Conservation (phyloP, 208 protist species). For the Angomonas deanei region DNA sequence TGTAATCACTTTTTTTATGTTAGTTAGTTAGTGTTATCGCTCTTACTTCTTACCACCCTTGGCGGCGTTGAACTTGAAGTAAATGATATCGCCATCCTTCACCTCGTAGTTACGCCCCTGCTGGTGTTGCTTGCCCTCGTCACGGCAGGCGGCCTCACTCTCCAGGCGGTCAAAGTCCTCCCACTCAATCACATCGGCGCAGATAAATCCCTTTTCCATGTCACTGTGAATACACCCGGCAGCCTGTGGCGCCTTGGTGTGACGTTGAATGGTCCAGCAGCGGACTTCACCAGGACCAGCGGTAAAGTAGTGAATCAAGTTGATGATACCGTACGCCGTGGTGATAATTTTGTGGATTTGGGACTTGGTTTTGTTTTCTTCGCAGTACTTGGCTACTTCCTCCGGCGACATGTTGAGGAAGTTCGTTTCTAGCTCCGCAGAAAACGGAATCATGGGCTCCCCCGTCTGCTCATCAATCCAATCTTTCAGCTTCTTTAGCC, state of each 20-base stretch:
- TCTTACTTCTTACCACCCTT: slow-evolving; percentile 77
- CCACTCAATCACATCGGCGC: slow-evolving; percentile 96
- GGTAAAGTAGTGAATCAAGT: slow-evolving; percentile 97
- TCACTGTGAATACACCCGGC: slow-evolving; percentile 99
- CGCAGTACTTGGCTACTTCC: slow-evolving; percentile 60
- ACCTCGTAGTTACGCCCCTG: slow-evolving; percentile 97
- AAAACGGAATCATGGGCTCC: slow-evolving; percentile 97
- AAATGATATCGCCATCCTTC: slow-evolving; percentile 98
- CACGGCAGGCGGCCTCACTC: slow-evolving; percentile 88
- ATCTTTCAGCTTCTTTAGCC: slow-evolving; percentile 95
- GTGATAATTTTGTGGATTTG: slow-evolving; percentile 93
- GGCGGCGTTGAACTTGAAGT: slow-evolving; percentile 96
- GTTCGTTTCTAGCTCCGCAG: slow-evolving; percentile 87
- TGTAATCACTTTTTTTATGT: neutral
- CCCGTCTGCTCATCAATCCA: slow-evolving; percentile 94
- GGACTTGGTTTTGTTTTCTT: slow-evolving; percentile 85
- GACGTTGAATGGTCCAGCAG: slow-evolving; percentile 96
- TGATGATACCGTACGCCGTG: slow-evolving; percentile 93
- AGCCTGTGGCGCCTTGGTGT: slow-evolving; percentile 96
- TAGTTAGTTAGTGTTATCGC: neutral
- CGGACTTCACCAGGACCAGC: slow-evolving; percentile 94
- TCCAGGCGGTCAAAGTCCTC: slow-evolving; percentile 96
- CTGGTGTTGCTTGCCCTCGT: slow-evolving; percentile 95
- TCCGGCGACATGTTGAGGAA: slow-evolving; percentile 76
- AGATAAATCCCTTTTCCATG: slow-evolving; percentile 98